These are phyloP conservation scores for Amborella trichopoda DNA, from an alignment of 164 flowering plant species.

Conservation along the genomic window DNA sequence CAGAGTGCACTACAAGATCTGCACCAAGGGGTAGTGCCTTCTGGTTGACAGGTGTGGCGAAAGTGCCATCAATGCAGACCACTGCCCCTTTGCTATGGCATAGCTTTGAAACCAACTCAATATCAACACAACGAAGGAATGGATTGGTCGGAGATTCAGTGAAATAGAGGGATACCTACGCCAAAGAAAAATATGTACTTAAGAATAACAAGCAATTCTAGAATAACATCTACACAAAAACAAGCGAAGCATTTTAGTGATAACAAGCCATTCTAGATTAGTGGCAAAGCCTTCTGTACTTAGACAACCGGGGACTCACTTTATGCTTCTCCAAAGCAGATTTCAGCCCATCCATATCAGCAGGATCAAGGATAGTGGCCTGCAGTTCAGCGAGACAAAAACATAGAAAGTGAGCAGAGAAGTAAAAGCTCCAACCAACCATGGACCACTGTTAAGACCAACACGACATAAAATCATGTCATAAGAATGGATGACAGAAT, in stretches of 20 bases:
- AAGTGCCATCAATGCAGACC: constrained; percentile 88
- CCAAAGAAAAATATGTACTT: too few relatives aligned
- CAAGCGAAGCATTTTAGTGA: constrained; percentile 2
- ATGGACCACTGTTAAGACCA: too few relatives aligned
- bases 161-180: constrained; percentile 89
- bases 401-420: too few relatives aligned
- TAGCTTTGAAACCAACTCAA: constrained; percentile 72
- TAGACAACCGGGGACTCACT: constrained; percentile 46
- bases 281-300: too few relatives aligned
- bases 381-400: constrained; percentile 27
- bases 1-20: constrained; percentile 86
- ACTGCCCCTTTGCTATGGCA: constrained; percentile 82
- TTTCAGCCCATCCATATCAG: constrained; percentile 61
- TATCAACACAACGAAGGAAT: constrained; percentile 87
- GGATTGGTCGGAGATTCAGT: constrained; percentile 99
- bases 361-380: constrained; percentile 92
- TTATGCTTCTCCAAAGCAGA: constrained; percentile 57
- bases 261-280: too few relatives aligned
- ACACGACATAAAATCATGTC: too few relatives aligned
- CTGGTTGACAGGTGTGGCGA: constrained; percentile 96
- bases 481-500: too few relatives aligned
- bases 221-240: too few relatives aligned
- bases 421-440: too few relatives aligned
- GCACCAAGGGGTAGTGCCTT: constrained; percentile 93
- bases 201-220: too few relatives aligned